Percentiles rank a stretch among this genome's conserved stretches.
Conservation (phyloP, 768 basidiomycete species). For the Suillus alpinus region DNA sequence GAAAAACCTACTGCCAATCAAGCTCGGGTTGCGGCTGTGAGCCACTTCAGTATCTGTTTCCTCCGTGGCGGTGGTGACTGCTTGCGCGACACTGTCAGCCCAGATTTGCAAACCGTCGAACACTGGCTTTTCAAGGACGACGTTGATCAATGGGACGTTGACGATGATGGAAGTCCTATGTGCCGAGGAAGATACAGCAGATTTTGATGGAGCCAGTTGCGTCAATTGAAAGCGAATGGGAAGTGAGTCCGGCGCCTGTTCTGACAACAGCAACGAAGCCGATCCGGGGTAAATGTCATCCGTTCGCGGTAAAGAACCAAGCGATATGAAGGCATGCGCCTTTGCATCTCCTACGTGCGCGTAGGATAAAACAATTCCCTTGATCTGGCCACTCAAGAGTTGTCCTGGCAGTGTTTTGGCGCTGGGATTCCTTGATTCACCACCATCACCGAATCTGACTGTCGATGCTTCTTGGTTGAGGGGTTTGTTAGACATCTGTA, state of each 20-base stretch:
- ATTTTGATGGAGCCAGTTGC: conserved; percentile 8
- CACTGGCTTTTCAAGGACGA: conserved; percentile 56
- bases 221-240: conserved; percentile 23
- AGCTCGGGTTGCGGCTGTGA: conserved; percentile 53
- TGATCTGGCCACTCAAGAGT: conserved; percentile 40
- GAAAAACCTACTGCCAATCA: conserved; percentile 83
- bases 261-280: conserved; percentile 21
- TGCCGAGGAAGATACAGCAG: conserved; percentile 1
- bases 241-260: conserved; percentile 10
- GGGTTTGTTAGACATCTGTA: conserved; percentile 37
- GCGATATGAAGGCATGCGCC: conserved; percentile 47
- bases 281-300: conserved; percentile 1
- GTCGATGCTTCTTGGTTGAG: conserved; percentile 16
- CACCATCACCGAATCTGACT: conserved; percentile 29
- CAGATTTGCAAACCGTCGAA: conserved; percentile 84
- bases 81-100: conserved; percentile 82
- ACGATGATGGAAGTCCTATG: conserved; percentile 20
- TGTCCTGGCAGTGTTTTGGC: conserved; percentile 8
- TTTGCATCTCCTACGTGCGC: conserved; percentile 36
- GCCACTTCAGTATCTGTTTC: conserved; percentile 27
- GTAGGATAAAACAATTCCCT: conserved; percentile 49
- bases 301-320: conserved; percentile 41
- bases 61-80: conserved; percentile 41
- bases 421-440: background rate
- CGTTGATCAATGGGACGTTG: conserved; percentile 61